Evolutionary conservation across 179 eudicot genomes (phyloP), one percentile per base, ranked within the genome.

Genomic region (Heliamphora pulchella): DNA sequence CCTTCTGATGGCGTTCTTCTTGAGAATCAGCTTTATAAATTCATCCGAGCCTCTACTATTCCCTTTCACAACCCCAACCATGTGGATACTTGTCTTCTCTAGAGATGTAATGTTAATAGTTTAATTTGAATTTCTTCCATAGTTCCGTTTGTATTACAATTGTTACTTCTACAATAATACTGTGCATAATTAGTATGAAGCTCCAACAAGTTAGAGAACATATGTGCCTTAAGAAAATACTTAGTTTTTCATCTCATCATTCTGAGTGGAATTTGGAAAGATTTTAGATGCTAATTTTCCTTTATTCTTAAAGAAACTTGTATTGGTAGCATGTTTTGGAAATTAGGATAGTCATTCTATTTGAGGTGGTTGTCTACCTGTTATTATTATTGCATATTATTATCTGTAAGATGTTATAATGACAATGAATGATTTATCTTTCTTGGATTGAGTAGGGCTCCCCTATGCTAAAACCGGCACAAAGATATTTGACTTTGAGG

Each of bases 401-500:
- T 20, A 11, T 9, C 20, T 14, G 10, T 17, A 14, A 43, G 50
- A 14, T 2, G 8, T 22, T 65, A 8, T 51, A 11, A 43, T 70
- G 53, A 15, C 13, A 48, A 41, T 10, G 54, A 78, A 48, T 68
- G 44, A 54, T 41, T 31, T 11, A 3, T 54, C 74, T 47, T 55
- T 75, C n/a, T n/a, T 77, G 8, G 3, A 39, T 71, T n/a, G 6
- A 51, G 75, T 77, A 96, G 99, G 94, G 80, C 67, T 92, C 98
- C 48, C 95, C 97, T 5, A 96, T 96, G 99, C 83, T 94, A 62
- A 68, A 78, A 46, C 97, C 98, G 48, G 97, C 99, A 69, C 87
- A 81, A 17, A 90, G 82, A 83, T 96, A 96, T 79, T 88, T 96
- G 80, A 89, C 88, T 63, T 76, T 95, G 18, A 90, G 98, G 66